Conservation (phyloP, 345 rosid genomes). For the Syzygium aqueum region DNA sequence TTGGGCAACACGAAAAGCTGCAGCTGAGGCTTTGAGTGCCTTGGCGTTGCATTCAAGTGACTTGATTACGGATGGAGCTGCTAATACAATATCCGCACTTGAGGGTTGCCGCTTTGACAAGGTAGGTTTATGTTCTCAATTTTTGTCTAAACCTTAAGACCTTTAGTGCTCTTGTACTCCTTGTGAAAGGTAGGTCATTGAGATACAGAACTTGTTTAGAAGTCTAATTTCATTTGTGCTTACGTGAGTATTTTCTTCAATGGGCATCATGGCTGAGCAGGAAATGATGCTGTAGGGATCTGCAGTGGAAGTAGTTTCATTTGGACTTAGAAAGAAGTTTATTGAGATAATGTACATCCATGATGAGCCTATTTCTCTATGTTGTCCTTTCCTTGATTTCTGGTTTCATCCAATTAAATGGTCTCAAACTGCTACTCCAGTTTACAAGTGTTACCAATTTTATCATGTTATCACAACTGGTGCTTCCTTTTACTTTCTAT, state of each 20-base stretch:
- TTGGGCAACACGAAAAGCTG: slow-evolving; percentile 97
- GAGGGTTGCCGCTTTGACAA: slow-evolving; percentile 93
- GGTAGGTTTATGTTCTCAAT: slow-evolving; percentile 26
- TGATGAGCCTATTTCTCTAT: background rate
- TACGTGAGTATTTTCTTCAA: background rate
- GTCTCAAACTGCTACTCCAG: background rate
- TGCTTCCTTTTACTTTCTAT: background rate
- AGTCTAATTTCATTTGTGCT: background rate
- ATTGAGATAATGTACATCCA: background rate
- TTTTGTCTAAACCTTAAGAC: background rate
- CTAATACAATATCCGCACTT: slow-evolving; percentile 59
- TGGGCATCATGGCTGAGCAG: background rate
- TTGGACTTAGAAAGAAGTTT: background rate
- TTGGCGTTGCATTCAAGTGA: slow-evolving; percentile 72
- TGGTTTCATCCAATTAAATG: background rate
- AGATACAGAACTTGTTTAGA: background rate
- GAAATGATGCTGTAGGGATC: background rate
- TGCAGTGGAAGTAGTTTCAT: background rate
- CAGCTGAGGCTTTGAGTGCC: slow-evolving; percentile 75
- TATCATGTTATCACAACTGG: background rate
- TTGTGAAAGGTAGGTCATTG: background rate
- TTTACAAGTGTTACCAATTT: background rate
- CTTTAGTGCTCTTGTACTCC: background rate
- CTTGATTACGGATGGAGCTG: slow-evolving; percentile 52
- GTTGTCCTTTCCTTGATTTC: background rate